Evolutionary conservation across 148 eudicot genomes (phyloP).

Genomic region (Fagopyrum homotropicum): DNA sequence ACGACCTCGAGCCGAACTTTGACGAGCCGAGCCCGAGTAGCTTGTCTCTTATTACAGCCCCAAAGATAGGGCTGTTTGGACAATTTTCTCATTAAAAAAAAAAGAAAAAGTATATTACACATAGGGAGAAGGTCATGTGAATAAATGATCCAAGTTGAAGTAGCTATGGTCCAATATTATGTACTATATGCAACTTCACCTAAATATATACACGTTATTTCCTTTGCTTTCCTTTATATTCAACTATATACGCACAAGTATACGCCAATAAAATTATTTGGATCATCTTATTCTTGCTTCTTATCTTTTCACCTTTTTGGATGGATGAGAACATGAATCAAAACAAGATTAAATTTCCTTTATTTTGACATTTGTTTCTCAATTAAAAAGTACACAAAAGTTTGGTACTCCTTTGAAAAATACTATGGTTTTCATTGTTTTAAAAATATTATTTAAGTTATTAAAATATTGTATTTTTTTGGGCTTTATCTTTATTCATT

Average conservation of each 20-base stretch:
- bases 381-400: neutral
- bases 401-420: constrained; percentile 1
- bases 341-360: neutral
- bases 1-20: no score
- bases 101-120: no score
- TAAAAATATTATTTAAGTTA: no score
- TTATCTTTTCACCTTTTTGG: neutral
- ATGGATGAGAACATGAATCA: neutral
- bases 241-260: constrained; percentile 1
- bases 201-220: neutral
- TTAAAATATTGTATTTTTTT: no score
- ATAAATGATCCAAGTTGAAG: neutral
- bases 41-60: no score
- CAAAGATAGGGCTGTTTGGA: no score
- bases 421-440: neutral
- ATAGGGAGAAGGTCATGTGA: neutral
- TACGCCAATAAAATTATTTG: neutral
- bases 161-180: neutral
- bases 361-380: neutral
- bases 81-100: no score
- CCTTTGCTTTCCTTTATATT: neutral
- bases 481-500: no score
- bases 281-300: constrained; percentile 8
- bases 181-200: neutral
- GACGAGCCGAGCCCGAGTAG: no score